Conservation (phyloP, 495 filamentous ascomycete species). For the Parathielavia appendiculata region DNA sequence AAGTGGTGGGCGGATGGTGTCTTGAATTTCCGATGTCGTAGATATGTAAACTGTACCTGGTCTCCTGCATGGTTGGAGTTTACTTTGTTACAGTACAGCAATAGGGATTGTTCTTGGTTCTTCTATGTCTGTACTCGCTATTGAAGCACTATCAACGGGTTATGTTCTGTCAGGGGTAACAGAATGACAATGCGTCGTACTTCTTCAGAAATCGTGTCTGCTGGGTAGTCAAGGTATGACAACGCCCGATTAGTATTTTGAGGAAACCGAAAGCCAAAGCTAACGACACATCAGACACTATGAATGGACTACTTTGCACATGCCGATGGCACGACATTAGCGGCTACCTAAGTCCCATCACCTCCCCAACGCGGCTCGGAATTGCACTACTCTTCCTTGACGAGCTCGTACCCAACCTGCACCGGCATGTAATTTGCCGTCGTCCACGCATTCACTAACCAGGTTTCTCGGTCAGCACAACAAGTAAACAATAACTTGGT, state of each 20-base stretch:
- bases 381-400: neutral
- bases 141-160: slow-evolving; percentile 6
- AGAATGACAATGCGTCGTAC: neutral
- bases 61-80: slow-evolving; percentile 34
- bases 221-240: neutral
- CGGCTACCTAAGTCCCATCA: neutral
- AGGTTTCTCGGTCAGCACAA: neutral
- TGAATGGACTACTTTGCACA: slow-evolving; percentile 4
- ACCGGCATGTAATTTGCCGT: slow-evolving; percentile 36
- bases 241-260: neutral
- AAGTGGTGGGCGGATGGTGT: slow-evolving; percentile 1
- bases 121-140: neutral
- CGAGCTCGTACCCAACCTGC: slow-evolving; percentile 31
- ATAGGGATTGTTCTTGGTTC: slow-evolving; percentile 20
- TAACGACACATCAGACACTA: neutral
- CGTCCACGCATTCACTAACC: slow-evolving; percentile 31
- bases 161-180: neutral
- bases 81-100: slow-evolving; percentile 33
- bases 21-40: slow-evolving; percentile 16
- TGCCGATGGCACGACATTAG: neutral
- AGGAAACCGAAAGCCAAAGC: neutral
- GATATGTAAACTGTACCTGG: slow-evolving; percentile 33
- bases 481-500: neutral
- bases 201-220: neutral
- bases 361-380: neutral